Conservation (phyloP, 1,139 yeast genomes). For the Magnusiomyces sp. region DNA sequence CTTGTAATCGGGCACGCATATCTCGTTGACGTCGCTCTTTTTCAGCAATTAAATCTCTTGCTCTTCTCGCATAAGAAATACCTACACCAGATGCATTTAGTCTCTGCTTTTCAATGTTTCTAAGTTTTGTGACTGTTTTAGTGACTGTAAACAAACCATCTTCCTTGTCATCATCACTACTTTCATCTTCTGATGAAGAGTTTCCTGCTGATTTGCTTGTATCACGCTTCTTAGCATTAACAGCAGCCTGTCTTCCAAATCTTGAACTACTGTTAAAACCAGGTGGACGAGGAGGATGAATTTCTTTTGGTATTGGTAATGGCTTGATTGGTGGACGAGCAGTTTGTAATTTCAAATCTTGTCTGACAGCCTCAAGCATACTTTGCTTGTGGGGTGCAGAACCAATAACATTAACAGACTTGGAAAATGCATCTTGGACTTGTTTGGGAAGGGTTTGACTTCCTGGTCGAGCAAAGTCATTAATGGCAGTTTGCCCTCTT, state of each 20-base stretch:
- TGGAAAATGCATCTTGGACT: background rate
- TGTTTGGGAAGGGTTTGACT: conserved; percentile 15
- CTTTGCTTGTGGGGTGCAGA: conserved; percentile 19
- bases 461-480: conserved; percentile 17
- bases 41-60: conserved; percentile 5
- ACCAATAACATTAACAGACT: conserved; percentile 9
- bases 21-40: conserved; percentile 63
- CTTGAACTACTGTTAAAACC: conserved; percentile 52
- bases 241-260: conserved; percentile 17
- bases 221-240: conserved; percentile 20
- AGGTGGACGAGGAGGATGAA: conserved; percentile 68
- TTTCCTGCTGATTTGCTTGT: conserved; percentile 5
- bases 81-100: background rate
- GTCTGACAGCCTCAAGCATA: conserved; percentile 26
- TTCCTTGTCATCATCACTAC: conserved; percentile 24
- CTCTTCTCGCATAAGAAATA: background rate
- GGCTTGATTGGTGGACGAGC: conserved; percentile 12
- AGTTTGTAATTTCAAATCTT: conserved; percentile 18
- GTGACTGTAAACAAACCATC: conserved; percentile 24
- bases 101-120: conserved; percentile 17
- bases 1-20: conserved; percentile 73
- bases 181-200: conserved; percentile 22
- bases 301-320: conserved; percentile 25
- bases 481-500: conserved; percentile 17
- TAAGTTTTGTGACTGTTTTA: conserved; percentile 11